Evolutionary conservation across 805 yeast genomes (phyloP).

Genomic region (Barnettozyma californica): DNA sequence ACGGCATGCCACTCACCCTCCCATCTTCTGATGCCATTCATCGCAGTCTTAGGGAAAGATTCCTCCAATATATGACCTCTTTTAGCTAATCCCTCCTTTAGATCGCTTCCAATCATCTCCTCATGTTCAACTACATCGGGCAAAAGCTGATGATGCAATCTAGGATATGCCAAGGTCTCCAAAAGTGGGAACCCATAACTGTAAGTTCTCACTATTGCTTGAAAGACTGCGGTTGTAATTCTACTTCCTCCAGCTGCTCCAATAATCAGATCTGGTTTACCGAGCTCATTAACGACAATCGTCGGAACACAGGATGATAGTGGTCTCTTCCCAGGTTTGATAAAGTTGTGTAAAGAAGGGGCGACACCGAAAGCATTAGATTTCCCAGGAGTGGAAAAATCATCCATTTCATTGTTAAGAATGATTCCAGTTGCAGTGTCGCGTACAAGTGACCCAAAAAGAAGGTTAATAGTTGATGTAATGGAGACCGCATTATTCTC

Average conservation of each 20-base stretch:
- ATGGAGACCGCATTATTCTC: constrained; percentile 74
- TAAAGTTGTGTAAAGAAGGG: constrained; percentile 77
- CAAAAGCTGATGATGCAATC: constrained; percentile 84
- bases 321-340: constrained; percentile 76
- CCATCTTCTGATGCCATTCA: constrained; percentile 47
- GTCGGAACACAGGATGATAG: constrained; percentile 80
- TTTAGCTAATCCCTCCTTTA: constrained; percentile 29
- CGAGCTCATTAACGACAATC: constrained; percentile 45
- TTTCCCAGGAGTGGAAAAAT: constrained; percentile 68
- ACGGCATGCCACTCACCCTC: constrained; percentile 57
- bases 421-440: constrained; percentile 80
- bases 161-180: constrained; percentile 70
- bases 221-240: constrained; percentile 77
- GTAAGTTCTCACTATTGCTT: constrained; percentile 66
- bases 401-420: constrained; percentile 91
- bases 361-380: constrained; percentile 74
- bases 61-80: constrained; percentile 48
- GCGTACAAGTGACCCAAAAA: constrained; percentile 78
- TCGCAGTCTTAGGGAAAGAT: constrained; percentile 44
- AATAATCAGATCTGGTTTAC: constrained; percentile 56
- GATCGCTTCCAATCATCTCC: constrained; percentile 38
- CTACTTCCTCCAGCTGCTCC: constrained; percentile 96
- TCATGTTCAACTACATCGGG: constrained; percentile 70
- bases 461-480: constrained; percentile 83
- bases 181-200: constrained; percentile 54